These are phyloP conservation scores for Xerocomus brunneocitrinus DNA, from an alignment of 768 basidiomycete species.

Conservation along the genomic window DNA sequence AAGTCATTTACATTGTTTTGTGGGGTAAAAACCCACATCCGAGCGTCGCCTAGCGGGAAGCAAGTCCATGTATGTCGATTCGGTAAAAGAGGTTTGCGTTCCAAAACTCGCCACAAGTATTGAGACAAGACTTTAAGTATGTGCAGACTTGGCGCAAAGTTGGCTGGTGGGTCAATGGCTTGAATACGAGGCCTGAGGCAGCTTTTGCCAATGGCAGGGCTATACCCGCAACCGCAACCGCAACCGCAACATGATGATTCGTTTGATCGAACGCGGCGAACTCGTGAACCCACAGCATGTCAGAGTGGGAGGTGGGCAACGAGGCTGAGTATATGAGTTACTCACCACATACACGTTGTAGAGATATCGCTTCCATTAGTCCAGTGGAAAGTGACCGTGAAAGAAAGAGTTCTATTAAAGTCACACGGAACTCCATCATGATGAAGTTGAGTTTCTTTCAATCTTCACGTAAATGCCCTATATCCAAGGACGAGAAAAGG, in stretches of 20 bases:
- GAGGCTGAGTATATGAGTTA: slow-evolving; percentile 5
- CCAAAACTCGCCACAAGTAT: neutral
- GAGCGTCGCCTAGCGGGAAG: neutral
- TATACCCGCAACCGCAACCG: neutral
- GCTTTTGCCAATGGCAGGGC: slow-evolving; percentile 3
- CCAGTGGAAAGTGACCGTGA: neutral
- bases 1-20: neutral
- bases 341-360: slow-evolving; percentile 11
- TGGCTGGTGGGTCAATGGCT: neutral
- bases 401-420: too few relatives aligned
- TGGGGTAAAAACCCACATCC: slow-evolving; percentile 7
- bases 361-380: neutral
- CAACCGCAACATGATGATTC: neutral
- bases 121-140: slow-evolving; percentile 7
- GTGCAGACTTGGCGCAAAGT: slow-evolving; percentile 1
- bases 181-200: neutral
- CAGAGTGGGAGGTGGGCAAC: slow-evolving; percentile 3
- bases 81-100: neutral
- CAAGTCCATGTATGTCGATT: slow-evolving; percentile 1
- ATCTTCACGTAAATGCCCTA: neutral
- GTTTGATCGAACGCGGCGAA: slow-evolving; percentile 15
- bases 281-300: slow-evolving; percentile 11
- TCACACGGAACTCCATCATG: too few relatives aligned
- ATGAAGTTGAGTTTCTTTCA: too few relatives aligned
- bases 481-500: neutral